These are phyloP conservation scores for Trichoderma aggressivum DNA, from an alignment of 2,329 filamentous ascomycete genomes.

Conservation along the genomic window DNA sequence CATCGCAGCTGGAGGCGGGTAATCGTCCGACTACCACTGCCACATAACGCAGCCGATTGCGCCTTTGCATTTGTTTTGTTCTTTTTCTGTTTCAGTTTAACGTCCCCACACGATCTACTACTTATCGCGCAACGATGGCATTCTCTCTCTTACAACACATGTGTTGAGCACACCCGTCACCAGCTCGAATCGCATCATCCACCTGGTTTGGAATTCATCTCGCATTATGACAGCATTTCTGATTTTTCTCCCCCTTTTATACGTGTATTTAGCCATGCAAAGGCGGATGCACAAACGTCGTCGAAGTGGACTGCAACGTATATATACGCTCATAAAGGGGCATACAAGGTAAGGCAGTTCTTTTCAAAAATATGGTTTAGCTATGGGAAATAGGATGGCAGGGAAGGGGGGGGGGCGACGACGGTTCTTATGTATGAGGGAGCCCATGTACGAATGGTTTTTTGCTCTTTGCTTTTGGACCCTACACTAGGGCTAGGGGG, in stretches of 20 bases:
- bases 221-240: conserved; percentile 27
- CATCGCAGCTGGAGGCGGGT: conserved; percentile 48
- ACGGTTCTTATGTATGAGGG: not conserved
- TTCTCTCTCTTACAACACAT: conserved; percentile 29
- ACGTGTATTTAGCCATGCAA: not conserved
- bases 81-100: not conserved
- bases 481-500: not conserved
- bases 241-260: conserved; percentile 21
- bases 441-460: conserved; percentile 23
- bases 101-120: not conserved
- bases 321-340: not conserved
- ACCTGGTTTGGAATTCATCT: conserved; percentile 23
- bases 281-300: not conserved
- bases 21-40: conserved; percentile 27
- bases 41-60: not conserved
- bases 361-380: not conserved
- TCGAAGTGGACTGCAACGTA: not conserved
- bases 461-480: conserved; percentile 13
- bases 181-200: conserved; percentile 25
- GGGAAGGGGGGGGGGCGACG: not conserved
- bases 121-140: conserved; percentile 26
- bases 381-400: conserved; percentile 4
- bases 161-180: conserved; percentile 27
- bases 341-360: not conserved
- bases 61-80: not conserved